Percentiles rank a stretch among this genome's conserved stretches.
phyloP scores from a whole-genome alignment of 176 grass and related monocot genomes.

The Oryza longistaminata region DNA sequence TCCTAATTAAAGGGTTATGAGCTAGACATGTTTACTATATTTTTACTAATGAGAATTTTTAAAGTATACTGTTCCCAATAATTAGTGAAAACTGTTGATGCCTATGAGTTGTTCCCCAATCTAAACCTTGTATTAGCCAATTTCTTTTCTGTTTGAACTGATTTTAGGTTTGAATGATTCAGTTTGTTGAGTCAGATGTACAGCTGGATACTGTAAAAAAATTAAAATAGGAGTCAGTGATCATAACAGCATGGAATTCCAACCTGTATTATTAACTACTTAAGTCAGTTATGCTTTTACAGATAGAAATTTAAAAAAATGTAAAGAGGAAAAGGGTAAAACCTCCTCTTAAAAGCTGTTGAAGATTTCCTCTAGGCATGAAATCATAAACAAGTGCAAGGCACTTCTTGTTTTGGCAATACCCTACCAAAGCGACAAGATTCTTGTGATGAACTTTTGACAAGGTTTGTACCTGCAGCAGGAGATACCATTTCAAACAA shows the following conservation, averaged over 20 bases:
- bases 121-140: not conserved
- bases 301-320: not conserved
- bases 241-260: not conserved
- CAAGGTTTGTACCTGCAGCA: conserved; percentile 29
- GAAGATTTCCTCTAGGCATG: conserved; percentile 56
- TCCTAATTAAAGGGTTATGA: not conserved
- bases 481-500: conserved; percentile 5
- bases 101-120: not conserved
- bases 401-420: conserved; percentile 47
- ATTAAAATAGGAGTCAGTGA: too few species aligned
- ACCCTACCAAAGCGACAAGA: conserved; percentile 47
- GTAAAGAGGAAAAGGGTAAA: not conserved
- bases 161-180: not conserved
- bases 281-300: not conserved
- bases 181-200: not conserved
- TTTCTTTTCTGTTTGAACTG: not conserved
- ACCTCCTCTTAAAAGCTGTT: conserved; percentile 46
- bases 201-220: too few species aligned
- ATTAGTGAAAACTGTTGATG: not conserved
- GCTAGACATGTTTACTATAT: too few species aligned
- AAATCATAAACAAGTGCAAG: conserved; percentile 47
- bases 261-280: not conserved
- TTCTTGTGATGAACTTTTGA: conserved; percentile 54
- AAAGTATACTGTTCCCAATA: not conserved
- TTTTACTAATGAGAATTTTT: too few species aligned